Conservation (phyloP, 768 basidiomycete genomes). For the Leucogyrophana mollusca region DNA sequence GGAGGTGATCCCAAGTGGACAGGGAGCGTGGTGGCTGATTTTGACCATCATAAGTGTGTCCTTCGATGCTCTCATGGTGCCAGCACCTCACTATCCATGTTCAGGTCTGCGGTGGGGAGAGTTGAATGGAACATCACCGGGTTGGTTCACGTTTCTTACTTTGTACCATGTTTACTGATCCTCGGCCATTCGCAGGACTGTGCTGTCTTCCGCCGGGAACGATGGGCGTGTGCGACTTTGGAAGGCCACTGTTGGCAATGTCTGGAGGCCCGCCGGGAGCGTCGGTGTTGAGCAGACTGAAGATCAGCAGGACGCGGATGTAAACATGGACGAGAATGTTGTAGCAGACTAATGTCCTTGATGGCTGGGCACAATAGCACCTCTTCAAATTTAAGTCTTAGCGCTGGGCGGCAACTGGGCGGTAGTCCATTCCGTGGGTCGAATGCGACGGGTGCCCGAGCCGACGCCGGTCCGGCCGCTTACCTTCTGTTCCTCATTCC, state of each 20-base stretch:
- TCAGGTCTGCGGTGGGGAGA: constrained; percentile 70
- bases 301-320: constrained; percentile 42
- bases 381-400: no score
- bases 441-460: not conserved
- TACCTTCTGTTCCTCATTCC: not conserved
- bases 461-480: constrained; percentile 1
- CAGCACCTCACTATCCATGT: constrained; percentile 5
- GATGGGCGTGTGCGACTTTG: constrained; percentile 80
- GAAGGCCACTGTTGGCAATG: constrained; percentile 81
- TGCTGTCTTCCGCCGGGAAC: constrained; percentile 81
- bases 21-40: constrained; percentile 77
- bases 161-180: constrained; percentile 3
- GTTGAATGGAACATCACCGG: constrained; percentile 96
- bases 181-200: constrained; percentile 51
- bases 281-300: constrained; percentile 78
- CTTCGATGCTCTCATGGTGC: not conserved
- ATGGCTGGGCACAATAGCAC: no score
- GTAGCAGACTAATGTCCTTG: constrained; percentile 28
- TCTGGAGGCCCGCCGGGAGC: constrained; percentile 82
- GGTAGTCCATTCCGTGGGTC: not conserved
- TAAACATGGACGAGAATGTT: constrained; percentile 42
- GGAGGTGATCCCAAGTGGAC: constrained; percentile 55
- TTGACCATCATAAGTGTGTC: constrained; percentile 77
- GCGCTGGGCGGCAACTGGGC: no score
- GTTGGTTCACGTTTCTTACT: constrained; percentile 34